phyloP scores from a whole-genome alignment of 176 grass and related monocot genomes.

The Rhynchospora pubera region DNA sequence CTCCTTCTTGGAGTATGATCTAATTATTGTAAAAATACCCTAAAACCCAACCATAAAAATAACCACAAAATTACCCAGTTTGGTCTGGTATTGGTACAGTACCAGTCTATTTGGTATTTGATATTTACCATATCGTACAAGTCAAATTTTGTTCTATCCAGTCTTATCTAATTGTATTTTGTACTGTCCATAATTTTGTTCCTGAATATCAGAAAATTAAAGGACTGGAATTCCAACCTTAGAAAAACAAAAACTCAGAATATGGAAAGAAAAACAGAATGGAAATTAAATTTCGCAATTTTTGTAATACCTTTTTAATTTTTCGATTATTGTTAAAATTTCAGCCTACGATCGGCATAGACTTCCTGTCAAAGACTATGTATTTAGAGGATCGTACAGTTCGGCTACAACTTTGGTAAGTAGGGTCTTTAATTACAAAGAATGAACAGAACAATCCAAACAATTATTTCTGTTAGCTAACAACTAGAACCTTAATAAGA shows the following conservation, averaged over 20 bases:
- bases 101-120: background rate
- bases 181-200: background rate
- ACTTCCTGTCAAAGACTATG: slow-evolving; percentile 93
- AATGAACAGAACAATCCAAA: background rate
- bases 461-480: background rate
- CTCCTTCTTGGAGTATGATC: background rate
- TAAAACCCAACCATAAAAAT: background rate
- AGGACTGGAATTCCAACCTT: background rate
- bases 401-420: slow-evolving; percentile 76
- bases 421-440: background rate
- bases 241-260: background rate
- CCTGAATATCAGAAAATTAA: background rate
- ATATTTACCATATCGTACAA: background rate
- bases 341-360: slow-evolving; percentile 87
- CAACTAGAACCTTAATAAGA: background rate
- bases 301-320: background rate
- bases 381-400: slow-evolving; percentile 83
- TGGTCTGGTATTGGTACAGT: background rate
- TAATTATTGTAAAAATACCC: background rate
- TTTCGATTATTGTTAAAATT: background rate
- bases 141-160: background rate
- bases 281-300: background rate
- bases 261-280: background rate
- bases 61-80: background rate
- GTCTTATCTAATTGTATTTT: background rate